These are phyloP conservation scores for Wickerhamomyces pijperi DNA, from an alignment of 805 yeast species.

Conservation along the genomic window DNA sequence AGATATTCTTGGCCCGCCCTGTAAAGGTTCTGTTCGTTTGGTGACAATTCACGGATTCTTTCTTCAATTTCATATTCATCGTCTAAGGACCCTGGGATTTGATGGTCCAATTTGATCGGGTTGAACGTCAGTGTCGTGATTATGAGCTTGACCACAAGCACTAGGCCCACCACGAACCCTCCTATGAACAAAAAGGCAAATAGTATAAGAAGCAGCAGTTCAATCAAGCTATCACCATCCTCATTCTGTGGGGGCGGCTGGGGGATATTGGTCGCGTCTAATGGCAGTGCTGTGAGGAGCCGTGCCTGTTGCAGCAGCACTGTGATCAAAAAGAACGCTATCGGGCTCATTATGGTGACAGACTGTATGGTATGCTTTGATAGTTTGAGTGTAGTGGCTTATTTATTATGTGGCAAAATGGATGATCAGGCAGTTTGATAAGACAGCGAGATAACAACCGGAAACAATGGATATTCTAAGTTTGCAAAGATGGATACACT, in stretches of 20 bases:
- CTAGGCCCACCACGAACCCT: not conserved
- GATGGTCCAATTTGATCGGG: constrained; percentile 14
- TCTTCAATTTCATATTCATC: constrained; percentile 36
- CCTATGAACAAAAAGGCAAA: not conserved
- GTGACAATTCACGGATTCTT: constrained; percentile 34
- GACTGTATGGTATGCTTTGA: too few relatives aligned
- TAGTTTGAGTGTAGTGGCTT: too few relatives aligned
- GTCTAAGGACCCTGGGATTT: constrained; percentile 46
- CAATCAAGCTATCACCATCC: not conserved
- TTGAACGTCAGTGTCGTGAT: not conserved
- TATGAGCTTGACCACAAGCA: constrained; percentile 1
- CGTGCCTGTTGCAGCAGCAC: too few relatives aligned
- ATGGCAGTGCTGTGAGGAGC: too few relatives aligned
- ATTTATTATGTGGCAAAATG: too few relatives aligned
- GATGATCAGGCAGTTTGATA: too few relatives aligned
- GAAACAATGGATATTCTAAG: too few relatives aligned
- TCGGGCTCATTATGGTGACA: too few relatives aligned
- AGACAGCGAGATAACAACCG: too few relatives aligned
- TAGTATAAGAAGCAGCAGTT: not conserved
- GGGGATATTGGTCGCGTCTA: too few relatives aligned
- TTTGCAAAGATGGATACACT: too few relatives aligned
- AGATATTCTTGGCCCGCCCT: constrained; percentile 32
- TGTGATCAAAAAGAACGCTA: too few relatives aligned
- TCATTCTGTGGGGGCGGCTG: not conserved
- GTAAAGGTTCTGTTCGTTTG: constrained; percentile 42